Conservation (phyloP, 805 yeast species). For the Starmerella ratchasimensis region DNA sequence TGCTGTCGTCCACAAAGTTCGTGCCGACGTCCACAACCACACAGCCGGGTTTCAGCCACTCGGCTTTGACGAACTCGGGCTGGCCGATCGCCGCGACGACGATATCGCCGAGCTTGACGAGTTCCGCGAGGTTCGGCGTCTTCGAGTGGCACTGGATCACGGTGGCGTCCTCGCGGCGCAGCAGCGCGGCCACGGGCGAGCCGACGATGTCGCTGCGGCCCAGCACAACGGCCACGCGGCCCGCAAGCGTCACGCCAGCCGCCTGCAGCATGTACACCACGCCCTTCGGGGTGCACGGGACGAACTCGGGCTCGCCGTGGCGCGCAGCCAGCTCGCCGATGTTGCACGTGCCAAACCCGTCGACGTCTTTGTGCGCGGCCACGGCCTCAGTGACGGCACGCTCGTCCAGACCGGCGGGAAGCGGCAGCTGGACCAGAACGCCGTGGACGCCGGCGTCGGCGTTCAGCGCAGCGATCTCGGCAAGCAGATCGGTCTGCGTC, state of each 20-base stretch:
- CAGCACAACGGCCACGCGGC: conserved; percentile 76
- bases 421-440: conserved; percentile 75
- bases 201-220: conserved; percentile 98
- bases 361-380: conserved; percentile 76
- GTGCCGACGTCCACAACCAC: conserved; percentile 95
- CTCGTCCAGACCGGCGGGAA: conserved; percentile 73
- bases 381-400: conserved; percentile 66
- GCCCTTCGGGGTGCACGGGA: conserved; percentile 95
- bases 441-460: conserved; percentile 71
- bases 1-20: conserved; percentile 64
- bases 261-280: conserved; percentile 64
- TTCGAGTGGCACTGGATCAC: conserved; percentile 78
- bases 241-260: conserved; percentile 49
- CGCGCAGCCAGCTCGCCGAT: conserved; percentile 84
- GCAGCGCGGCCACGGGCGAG: conserved; percentile 73
- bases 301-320: conserved; percentile 67
- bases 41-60: conserved; percentile 73
- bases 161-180: conserved; percentile 66
- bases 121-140: conserved; percentile 46
- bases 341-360: conserved; percentile 81
- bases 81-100: conserved; percentile 90
- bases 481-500: conserved; percentile 43
- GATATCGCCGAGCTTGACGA: conserved; percentile 62
- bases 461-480: conserved; percentile 49
- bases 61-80: conserved; percentile 70